Percentiles rank a stretch among this genome's conserved stretches.
These are phyloP conservation scores for Cavenderia fasciculata DNA, from an alignment of 78 protist species.

Conservation along the genomic window DNA sequence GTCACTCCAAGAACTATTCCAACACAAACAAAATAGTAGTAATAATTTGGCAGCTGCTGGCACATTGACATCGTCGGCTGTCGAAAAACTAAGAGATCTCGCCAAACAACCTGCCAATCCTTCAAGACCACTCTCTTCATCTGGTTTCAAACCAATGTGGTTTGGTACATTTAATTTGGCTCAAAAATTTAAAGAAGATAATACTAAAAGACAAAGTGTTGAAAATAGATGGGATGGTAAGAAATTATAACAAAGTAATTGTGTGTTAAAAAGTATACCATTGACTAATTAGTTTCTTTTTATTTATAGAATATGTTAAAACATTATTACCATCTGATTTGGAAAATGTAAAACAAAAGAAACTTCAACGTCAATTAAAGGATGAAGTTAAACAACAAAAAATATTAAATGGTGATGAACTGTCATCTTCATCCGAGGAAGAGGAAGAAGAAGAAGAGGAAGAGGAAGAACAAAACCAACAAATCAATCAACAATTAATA, in stretches of 20 bases:
- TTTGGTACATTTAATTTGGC: not conserved
- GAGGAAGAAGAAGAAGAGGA: conserved; percentile 7
- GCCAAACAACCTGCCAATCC: not conserved
- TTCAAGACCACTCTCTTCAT: not conserved
- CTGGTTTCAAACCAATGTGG: not conserved
- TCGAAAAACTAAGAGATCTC: too few species aligned
- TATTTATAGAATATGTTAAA: conserved; percentile 42
- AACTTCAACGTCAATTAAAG: too few species aligned
- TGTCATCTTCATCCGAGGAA: too few species aligned
- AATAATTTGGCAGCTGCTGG: not conserved
- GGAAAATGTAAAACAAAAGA: not conserved
- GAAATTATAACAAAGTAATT: too few species aligned
- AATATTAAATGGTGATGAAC: too few species aligned
- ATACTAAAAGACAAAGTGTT: not conserved
- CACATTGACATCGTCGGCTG: not conserved
- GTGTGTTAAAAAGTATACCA: too few species aligned
- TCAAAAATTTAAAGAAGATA: not conserved
- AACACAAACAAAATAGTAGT: not conserved
- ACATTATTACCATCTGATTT: conserved; percentile 28
- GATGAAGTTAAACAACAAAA: too few species aligned
- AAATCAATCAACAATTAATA: not conserved
- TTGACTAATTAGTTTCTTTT: not conserved
- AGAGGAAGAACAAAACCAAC: conserved; percentile 3
- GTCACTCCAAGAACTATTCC: conserved; percentile 14
- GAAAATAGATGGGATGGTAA: too few species aligned